Evolutionary conservation across 148 eudicot genomes (phyloP).

Genomic region (Simmondsia chinensis): DNA sequence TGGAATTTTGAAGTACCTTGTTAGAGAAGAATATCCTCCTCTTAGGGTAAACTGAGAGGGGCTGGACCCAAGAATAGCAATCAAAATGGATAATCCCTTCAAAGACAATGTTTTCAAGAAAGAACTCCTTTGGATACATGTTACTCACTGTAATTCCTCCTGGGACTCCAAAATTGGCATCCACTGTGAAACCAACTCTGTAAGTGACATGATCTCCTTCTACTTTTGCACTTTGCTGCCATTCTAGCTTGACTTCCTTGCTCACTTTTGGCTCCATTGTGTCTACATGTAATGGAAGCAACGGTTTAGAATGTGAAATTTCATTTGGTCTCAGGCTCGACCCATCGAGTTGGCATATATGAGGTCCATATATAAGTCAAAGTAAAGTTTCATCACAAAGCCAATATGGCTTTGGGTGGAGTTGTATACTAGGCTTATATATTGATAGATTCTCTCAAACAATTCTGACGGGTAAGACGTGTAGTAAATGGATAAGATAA

Average conservation of each 20-base stretch:
- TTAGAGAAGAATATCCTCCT: slow-evolving; percentile 6
- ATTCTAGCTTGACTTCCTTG: neutral
- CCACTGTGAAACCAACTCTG: neutral
- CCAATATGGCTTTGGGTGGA: too few relatives aligned
- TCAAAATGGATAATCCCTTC: slow-evolving; percentile 4
- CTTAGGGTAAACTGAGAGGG: neutral
- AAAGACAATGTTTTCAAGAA: neutral
- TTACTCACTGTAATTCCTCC: slow-evolving; percentile 6
- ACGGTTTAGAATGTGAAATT: too few relatives aligned
- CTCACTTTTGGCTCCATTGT: slow-evolving; percentile 3
- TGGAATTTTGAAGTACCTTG: neutral
- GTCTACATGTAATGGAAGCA: neutral
- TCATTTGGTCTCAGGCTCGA: too few relatives aligned
- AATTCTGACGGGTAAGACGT: too few relatives aligned
- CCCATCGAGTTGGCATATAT: too few relatives aligned
- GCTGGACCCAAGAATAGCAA: slow-evolving; percentile 9
- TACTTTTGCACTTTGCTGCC: neutral
- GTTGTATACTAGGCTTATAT: too few relatives aligned
- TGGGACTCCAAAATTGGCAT: slow-evolving; percentile 5
- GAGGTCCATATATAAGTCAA: too few relatives aligned
- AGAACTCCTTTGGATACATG: slow-evolving; percentile 4
- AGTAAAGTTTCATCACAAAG: too few relatives aligned
- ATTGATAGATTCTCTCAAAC: too few relatives aligned
- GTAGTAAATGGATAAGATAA: too few relatives aligned
- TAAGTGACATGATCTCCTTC: neutral